Base-by-base conservation (phyloP, 495 filamentous ascomycete species). In the Pyrenula aspistea region DNA sequence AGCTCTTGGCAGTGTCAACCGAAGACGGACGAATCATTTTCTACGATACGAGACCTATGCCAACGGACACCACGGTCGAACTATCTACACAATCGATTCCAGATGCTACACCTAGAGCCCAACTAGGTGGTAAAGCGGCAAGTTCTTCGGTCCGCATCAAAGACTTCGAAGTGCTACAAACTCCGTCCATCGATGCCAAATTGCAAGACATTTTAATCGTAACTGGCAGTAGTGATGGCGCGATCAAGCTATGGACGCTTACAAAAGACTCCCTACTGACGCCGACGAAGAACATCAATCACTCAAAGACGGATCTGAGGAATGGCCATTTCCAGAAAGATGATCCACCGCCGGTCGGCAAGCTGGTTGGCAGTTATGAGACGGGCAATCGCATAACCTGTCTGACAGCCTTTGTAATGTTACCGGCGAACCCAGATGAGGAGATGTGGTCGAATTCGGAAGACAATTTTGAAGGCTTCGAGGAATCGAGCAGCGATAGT, bases 351-450 rank as follows among this genome's bases (percentile, higher is more conserved):
- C 83, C 87, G 60, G 71, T 89, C 22, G 92, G 91, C 25, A 77
- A 72, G 57, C 69, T 95, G 42, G 63, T 96, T 50, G 90, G 82
- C 12, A 84, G 82, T 55, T 91, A 91, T 60, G 85, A 89, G 66
- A 96, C 91, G 8, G 83, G 84, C 25, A 87, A 91, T 66, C 78
- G 93, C 52, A 91, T 98, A 58, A 98, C 91, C 11, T 98, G 93
- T 67, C 56, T 98, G 60, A 82, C 76, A 57, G 84, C 86, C 49
- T 97, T 96, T 67, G 73, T 88, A 57, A 95, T 97, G 91, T 54
- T 74, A 57, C 63, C 68, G 50, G 61, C 73, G 1, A 71, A 73
- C 8, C 50, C 10, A 8, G 19, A 8, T 10, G 50, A 52, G 10
- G 50, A 52, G 20, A 4, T 10, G 20, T 4, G 10, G 8, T 20